Evolutionary conservation across 2,329 filamentous ascomycete genomes (phyloP).

Genomic region (Emydomyces testavorans): DNA sequence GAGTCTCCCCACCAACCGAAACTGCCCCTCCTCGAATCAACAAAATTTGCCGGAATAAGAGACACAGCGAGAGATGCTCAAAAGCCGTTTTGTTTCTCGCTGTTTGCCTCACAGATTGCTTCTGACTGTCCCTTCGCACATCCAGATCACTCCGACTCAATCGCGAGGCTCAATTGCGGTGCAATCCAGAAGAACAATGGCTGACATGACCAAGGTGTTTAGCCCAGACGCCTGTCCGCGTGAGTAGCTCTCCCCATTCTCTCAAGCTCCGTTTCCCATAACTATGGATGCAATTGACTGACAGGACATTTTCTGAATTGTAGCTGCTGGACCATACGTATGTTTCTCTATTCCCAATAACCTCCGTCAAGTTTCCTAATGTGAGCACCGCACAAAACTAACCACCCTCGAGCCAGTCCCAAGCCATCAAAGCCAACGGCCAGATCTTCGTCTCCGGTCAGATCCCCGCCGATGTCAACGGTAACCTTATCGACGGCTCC

Average conservation of each 20-base stretch:
- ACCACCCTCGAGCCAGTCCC: slow-evolving; percentile 27
- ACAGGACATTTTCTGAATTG: slow-evolving; percentile 1
- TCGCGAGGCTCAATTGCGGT: slow-evolving; percentile 3
- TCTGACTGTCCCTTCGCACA: background rate
- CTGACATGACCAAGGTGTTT: slow-evolving; percentile 31
- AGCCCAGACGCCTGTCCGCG: slow-evolving; percentile 37
- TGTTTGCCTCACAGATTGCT: background rate
- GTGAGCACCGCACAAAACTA: slow-evolving; percentile 1
- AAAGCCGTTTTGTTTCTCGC: background rate
- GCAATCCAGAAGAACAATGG: slow-evolving; percentile 22
- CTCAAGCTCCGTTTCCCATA: background rate
- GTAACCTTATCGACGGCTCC: slow-evolving; percentile 51
- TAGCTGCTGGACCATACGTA: slow-evolving; percentile 33
- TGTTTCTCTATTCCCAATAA: slow-evolving; percentile 18
- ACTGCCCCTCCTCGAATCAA: no score
- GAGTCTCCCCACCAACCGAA: no score
- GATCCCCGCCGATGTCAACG: slow-evolving; percentile 58
- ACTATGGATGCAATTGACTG: background rate
- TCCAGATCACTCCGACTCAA: background rate
- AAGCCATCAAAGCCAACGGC: slow-evolving; percentile 56
- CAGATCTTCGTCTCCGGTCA: slow-evolving; percentile 62
- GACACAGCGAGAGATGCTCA: slow-evolving; percentile 9
- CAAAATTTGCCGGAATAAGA: no score
- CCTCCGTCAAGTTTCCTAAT: background rate
- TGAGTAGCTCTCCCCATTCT: slow-evolving; percentile 22